Evolutionary conservation across 352 stramenopile species (phyloP).

Genomic region (Globisporangium paroecandrum): DNA sequence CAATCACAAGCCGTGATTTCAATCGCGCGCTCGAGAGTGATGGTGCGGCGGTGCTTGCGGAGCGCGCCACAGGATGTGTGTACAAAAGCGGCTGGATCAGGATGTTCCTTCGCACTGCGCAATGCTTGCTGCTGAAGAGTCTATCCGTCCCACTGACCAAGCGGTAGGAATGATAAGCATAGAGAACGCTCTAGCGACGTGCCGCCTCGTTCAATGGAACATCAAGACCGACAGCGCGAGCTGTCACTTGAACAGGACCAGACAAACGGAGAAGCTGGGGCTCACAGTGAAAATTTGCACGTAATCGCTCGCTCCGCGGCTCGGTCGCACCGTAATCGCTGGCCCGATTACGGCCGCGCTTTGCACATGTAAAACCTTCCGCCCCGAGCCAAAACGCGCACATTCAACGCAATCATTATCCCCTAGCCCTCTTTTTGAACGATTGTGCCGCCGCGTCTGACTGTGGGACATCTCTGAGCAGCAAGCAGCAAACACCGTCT

Average conservation of each 20-base stretch:
- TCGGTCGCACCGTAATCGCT: neutral
- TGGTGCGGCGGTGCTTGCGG: too few species aligned
- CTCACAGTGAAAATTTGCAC: neutral
- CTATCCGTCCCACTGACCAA: too few species aligned
- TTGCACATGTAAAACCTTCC: neutral
- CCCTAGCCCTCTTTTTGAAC: neutral
- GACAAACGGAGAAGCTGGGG: too few species aligned
- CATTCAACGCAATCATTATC: neutral
- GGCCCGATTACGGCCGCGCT: neutral
- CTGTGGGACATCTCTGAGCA: neutral
- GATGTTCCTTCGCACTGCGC: too few species aligned
- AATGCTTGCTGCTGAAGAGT: too few species aligned
- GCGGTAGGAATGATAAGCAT: neutral
- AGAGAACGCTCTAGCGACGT: neutral
- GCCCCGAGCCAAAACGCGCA: neutral
- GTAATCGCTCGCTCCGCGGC: neutral
- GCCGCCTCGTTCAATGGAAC: too few species aligned
- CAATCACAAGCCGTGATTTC: too few species aligned
- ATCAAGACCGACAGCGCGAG: too few species aligned
- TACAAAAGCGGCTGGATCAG: too few species aligned
- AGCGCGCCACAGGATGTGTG: too few species aligned
- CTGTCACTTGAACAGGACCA: too few species aligned
- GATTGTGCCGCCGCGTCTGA: neutral
- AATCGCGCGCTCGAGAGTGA: too few species aligned
- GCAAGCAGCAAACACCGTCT: neutral